Percentiles rank a stretch among this genome's conserved stretches.
These are phyloP conservation scores for Diaporthe sp. DNA, from an alignment of 2,329 filamentous ascomycete species.

Conservation along the genomic window DNA sequence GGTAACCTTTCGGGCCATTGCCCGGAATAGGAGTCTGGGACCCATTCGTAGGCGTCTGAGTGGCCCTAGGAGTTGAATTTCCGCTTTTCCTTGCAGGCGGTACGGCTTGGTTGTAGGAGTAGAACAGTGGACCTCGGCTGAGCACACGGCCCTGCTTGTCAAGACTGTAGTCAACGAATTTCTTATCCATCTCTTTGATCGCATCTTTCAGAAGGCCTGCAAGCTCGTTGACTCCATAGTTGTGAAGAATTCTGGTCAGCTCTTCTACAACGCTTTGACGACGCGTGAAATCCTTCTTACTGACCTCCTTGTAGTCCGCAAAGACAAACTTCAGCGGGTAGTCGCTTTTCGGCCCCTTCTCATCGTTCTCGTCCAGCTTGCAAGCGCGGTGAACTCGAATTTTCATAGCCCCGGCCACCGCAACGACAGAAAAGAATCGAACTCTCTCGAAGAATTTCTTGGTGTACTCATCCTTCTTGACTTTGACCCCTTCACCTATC, in stretches of 20 bases:
- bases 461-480: too few species aligned
- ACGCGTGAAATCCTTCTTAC: too few species aligned
- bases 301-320: too few species aligned
- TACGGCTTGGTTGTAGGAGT: background rate
- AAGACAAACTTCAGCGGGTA: too few species aligned
- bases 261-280: background rate
- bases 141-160: background rate
- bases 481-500: too few species aligned
- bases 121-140: background rate
- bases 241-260: background rate
- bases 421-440: too few species aligned
- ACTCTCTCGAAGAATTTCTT: too few species aligned
- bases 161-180: background rate
- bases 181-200: background rate
- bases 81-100: background rate
- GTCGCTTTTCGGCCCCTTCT: too few species aligned
- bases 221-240: slow-evolving; percentile 3
- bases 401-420: too few species aligned
- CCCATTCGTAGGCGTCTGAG: background rate
- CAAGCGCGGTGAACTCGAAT: too few species aligned
- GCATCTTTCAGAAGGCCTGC: background rate
- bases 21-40: background rate
- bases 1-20: background rate
- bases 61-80: background rate
- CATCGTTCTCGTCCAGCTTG: too few species aligned